Evolutionary conservation across 495 filamentous ascomycete species (phyloP), one percentile per base, ranked within the genome.

Genomic region (Neurospora cerealis): DNA sequence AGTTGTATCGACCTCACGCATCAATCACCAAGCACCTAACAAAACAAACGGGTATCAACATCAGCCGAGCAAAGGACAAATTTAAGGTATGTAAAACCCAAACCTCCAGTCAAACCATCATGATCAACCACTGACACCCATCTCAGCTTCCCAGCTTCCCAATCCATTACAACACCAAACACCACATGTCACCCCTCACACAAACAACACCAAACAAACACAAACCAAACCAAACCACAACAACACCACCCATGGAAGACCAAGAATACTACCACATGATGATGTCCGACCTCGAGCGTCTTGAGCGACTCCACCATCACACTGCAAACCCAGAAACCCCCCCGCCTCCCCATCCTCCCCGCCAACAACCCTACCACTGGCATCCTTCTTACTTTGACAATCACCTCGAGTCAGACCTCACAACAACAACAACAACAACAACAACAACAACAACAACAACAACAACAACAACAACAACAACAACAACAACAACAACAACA

Each of bases 201-300:
- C 37, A 39, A 19, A 42, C 41, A 19, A n/a, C 44, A 46, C 3
- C 8, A 42, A 48, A 54, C 46, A n/a, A n/a, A 10, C 37, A 38
- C 37, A 39, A 19, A 42, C 41, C 7, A n/a, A 19, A 46, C 3
- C 8, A 42, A 48, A 54, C 46, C n/a, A n/a, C n/a, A n/a, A n/a
- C n/a, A 54, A 13, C 17, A 54, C 11, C 46, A 24, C 13, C 21
- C 46, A 32, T 79, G 78, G 78, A 79, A 62, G 78, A 79, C 73
- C 75, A 79, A 74, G 76, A 77, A 40, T 79, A 78, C 73, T 79
- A 76, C 72, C 74, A 79, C 70, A 75, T 76, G 70, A 79, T 79
- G 78, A 44, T 75, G 19, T 38, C 75, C 34, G 78, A 79, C 72
- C 73, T 79, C 28, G 78, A 79, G 34, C 70, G 73, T 4, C 73